Evolutionary conservation across 1,139 yeast species (phyloP), one percentile per base, ranked within the genome.

Genomic region (Debaryomycetaceae sp.): DNA sequence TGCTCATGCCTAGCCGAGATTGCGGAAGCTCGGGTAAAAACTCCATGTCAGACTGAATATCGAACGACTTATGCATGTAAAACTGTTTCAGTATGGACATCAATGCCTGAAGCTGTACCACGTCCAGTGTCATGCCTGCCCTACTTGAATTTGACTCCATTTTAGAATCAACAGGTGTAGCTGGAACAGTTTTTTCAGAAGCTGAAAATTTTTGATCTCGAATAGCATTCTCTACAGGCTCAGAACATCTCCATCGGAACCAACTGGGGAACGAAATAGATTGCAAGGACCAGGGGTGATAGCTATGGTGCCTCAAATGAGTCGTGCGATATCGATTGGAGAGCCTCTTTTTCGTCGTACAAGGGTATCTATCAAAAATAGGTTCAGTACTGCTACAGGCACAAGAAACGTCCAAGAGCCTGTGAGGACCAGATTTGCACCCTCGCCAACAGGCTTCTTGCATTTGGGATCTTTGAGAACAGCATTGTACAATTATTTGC

Each of bases 391-490:
- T n/a, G 20, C 24, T 4, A n/a, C 17, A 6, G 50, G 45, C 36
- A 55, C 66, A 20, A 56, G 69, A 4, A 83, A 78, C 36, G 83
- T 84, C 1, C 49, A 50, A 0, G 41, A 56, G 0, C 95, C 96
- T 0, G 96, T 84, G 0, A 66, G 97, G 50, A 89, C 98, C 1
- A 69, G 99, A 53, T 93, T 93, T 66, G 99, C 99, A 0, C 99
- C 99, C 1, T 91, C 98, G 2, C 99, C 99, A 1, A 93, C 99
- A 0, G 99, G 99, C 0, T 80, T 79, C 50, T 72, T 95, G 35
- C 99, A 93, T 61, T 63, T 95, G 46, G 99, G 99, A 0, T 90
- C 98, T 0, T 63, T 95, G 41, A 69, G 99, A 59, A 93, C 99
- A 0, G 98, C 99, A 0, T 64, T 93, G 27, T 95, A 89, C 66